phyloP scores from a whole-genome alignment of 306 rosid species.

The Lablab purpureus region DNA sequence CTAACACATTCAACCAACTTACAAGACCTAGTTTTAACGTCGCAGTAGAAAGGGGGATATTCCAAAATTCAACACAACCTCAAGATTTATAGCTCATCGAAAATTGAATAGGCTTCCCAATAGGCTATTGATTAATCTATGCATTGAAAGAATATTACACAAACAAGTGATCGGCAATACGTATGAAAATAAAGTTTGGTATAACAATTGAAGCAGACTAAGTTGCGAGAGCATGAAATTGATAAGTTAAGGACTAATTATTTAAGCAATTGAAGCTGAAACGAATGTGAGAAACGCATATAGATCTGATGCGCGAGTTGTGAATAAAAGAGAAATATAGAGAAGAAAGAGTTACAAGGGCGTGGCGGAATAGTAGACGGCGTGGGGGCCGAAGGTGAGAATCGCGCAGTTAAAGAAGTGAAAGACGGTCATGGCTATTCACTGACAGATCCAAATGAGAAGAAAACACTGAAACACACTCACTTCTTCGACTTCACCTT shows the following conservation, averaged over 20 bases:
- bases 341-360: slow-evolving; percentile 64
- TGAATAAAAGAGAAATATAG: not conserved
- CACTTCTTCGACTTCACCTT: slow-evolving; percentile 11
- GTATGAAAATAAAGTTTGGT: not conserved
- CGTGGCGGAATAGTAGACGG: slow-evolving; percentile 96
- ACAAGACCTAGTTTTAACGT: slow-evolving; percentile 4
- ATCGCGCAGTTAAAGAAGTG: slow-evolving; percentile 99
- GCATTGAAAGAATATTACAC: not conserved
- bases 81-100: slow-evolving; percentile 5
- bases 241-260: not conserved
- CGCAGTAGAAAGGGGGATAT: not conserved
- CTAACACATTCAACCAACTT: slow-evolving; percentile 6
- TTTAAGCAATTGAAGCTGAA: not conserved
- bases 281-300: not conserved
- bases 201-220: not conserved
- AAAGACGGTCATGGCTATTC: slow-evolving; percentile 79
- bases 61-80: slow-evolving; percentile 4
- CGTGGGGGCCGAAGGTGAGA: slow-evolving; percentile 99
- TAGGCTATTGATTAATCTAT: not conserved
- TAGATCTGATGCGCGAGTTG: slow-evolving; percentile 22
- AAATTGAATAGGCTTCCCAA: not conserved
- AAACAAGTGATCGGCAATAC: not conserved
- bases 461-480: not conserved
- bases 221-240: not conserved
- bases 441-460: not conserved